Evolutionary conservation across 2,329 filamentous ascomycete genomes (phyloP).

Genomic region (Neonectria punicea): DNA sequence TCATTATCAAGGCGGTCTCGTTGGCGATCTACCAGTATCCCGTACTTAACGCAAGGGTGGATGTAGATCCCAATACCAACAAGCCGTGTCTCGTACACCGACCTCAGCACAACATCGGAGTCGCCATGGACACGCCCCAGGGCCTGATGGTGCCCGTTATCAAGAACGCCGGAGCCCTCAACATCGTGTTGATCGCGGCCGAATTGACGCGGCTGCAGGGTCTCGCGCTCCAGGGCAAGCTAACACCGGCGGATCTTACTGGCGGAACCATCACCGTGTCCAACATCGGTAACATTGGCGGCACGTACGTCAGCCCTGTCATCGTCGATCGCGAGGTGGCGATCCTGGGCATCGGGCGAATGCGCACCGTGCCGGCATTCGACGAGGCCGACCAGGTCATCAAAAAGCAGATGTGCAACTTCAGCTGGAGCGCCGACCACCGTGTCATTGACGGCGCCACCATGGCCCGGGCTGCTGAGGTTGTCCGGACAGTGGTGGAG

Average conservation of each 20-base stretch:
- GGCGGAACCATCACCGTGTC: slow-evolving; percentile 95
- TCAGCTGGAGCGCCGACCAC: slow-evolving; percentile 98
- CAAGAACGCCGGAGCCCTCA: slow-evolving; percentile 81
- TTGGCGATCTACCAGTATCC: slow-evolving; percentile 84
- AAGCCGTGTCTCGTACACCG: slow-evolving; percentile 84
- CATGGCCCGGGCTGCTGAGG: slow-evolving; percentile 88
- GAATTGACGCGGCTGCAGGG: slow-evolving; percentile 80
- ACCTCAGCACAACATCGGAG: slow-evolving; percentile 90
- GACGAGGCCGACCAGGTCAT: slow-evolving; percentile 68
- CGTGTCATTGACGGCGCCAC: slow-evolving; percentile 94
- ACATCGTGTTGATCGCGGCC: slow-evolving; percentile 79
- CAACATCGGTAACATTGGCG: slow-evolving; percentile 95
- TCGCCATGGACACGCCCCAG: slow-evolving; percentile 92
- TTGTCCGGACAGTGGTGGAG: slow-evolving; percentile 82
- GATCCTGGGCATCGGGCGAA: slow-evolving; percentile 88
- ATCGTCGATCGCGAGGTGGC: slow-evolving; percentile 92
- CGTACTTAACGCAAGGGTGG: slow-evolving; percentile 86
- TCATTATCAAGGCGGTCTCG: slow-evolving; percentile 95
- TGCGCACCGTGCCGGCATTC: slow-evolving; percentile 85
- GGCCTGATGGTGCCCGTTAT: slow-evolving; percentile 94
- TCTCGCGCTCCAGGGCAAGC: slow-evolving; percentile 78
- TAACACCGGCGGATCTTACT: slow-evolving; percentile 78
- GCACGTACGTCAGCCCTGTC: slow-evolving; percentile 90
- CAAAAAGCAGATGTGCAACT: slow-evolving; percentile 83
- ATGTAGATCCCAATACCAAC: slow-evolving; percentile 62